Conservation (phyloP, 2,329 filamentous ascomycete species). For the Nigrospora osmanthi region DNA sequence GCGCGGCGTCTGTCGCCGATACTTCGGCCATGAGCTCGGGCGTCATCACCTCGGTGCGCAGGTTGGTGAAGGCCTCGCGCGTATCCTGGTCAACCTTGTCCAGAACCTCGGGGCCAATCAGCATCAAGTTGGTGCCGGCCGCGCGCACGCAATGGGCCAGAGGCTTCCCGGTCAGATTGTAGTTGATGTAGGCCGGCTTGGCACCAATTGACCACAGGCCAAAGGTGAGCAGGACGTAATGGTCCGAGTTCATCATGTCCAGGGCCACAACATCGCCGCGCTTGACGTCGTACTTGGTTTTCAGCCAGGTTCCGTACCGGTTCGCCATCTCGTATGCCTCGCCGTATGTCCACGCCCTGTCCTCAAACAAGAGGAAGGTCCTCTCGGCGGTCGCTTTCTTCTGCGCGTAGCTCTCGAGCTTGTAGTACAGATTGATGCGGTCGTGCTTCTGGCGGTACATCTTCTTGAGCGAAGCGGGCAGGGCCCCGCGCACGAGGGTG, state of each 20-base stretch:
- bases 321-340: constrained; percentile 64
- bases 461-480: constrained; percentile 35
- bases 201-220: constrained; percentile 80
- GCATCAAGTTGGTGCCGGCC: constrained; percentile 56
- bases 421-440: constrained; percentile 66
- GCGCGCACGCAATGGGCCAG: constrained; percentile 67
- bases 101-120: constrained; percentile 59
- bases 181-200: constrained; percentile 81
- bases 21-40: constrained; percentile 48
- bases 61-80: constrained; percentile 34
- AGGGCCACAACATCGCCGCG: constrained; percentile 72
- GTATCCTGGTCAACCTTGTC: constrained; percentile 51
- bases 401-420: constrained; percentile 59
- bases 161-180: constrained; percentile 66
- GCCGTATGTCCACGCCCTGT: constrained; percentile 64
- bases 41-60: constrained; percentile 57
- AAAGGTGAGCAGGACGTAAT: constrained; percentile 67
- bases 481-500: constrained; percentile 45
- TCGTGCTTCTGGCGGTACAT: constrained; percentile 45
- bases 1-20: constrained; percentile 38
- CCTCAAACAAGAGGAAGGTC: constrained; percentile 60
- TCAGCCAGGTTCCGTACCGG: constrained; percentile 70
- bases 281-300: constrained; percentile 52
- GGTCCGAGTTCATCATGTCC: constrained; percentile 74
- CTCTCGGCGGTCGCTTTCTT: constrained; percentile 40